A percentile compares a stretch with the other conserved stretches of the same genome.
These are phyloP conservation scores for Agastache rugosa DNA, from an alignment of 257 asterid genomes.

Conservation along the genomic window DNA sequence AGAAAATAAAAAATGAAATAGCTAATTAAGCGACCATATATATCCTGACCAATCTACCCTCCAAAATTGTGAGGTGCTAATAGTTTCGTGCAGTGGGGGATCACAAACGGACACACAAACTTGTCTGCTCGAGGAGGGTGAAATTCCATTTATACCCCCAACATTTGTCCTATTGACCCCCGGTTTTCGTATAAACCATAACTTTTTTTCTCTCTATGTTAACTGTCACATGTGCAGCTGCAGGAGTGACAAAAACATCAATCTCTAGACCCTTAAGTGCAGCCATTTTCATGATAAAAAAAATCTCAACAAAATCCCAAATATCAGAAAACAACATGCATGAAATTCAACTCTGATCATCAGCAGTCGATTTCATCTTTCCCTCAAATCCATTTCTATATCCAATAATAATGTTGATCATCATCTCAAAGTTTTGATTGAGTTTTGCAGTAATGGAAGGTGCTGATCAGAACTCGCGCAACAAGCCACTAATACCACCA, in stretches of 20 bases:
- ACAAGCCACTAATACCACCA: slow-evolving; percentile 53
- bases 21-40: too few relatives aligned
- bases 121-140: slow-evolving; percentile 4
- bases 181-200: slow-evolving; percentile 1
- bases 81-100: slow-evolving; percentile 18
- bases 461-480: slow-evolving; percentile 42
- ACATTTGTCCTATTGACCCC: slow-evolving; percentile 9
- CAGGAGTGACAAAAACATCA: slow-evolving; percentile 45
- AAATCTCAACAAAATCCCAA: slow-evolving; percentile 7
- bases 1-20: background rate
- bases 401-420: background rate
- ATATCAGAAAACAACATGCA: slow-evolving; percentile 16
- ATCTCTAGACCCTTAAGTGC: slow-evolving; percentile 43
- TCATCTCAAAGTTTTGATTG: background rate
- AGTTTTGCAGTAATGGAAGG: slow-evolving; percentile 50
- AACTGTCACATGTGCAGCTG: slow-evolving; percentile 35
- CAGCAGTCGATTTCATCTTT: background rate
- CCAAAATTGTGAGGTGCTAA: slow-evolving; percentile 43
- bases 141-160: slow-evolving; percentile 42
- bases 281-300: slow-evolving; percentile 38
- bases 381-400: background rate
- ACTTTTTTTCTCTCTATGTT: slow-evolving; percentile 18
- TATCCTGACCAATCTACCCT: slow-evolving; percentile 48
- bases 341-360: slow-evolving; percentile 6
- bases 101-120: slow-evolving; percentile 29